Percentiles rank a stretch among this genome's conserved stretches.
Evolutionary conservation across 2,329 filamentous ascomycete species (phyloP).

Genomic region (Talaromyces sp.): DNA sequence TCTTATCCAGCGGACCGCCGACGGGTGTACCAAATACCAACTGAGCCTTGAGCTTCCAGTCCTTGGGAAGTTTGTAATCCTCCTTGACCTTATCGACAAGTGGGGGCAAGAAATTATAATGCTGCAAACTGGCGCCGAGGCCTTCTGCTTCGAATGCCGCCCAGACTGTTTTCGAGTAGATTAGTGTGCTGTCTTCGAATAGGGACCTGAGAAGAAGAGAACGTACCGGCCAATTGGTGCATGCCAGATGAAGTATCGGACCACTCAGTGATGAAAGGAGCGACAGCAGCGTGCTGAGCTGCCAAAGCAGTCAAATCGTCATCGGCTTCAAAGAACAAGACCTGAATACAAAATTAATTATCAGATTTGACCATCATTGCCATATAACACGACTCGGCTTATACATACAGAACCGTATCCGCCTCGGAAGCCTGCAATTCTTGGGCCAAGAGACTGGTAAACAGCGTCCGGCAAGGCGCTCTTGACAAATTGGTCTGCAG

Average conservation of each 20-base stretch:
- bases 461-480: conserved; percentile 61
- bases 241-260: conserved; percentile 15
- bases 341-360: neutral
- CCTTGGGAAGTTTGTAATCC: conserved; percentile 7
- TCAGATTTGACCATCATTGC: no score
- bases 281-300: neutral
- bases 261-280: conserved; percentile 8
- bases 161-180: conserved; percentile 9
- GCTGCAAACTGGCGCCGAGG: conserved; percentile 17
- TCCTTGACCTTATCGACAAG: conserved; percentile 2
- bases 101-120: conserved; percentile 13
- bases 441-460: conserved; percentile 26
- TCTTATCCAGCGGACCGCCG: neutral
- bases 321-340: conserved; percentile 14
- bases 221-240: conserved; percentile 23
- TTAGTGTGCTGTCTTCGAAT: neutral
- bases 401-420: conserved; percentile 69
- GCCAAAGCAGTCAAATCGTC: conserved; percentile 12
- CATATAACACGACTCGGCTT: neutral
- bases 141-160: conserved; percentile 13
- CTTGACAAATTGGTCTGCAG: conserved; percentile 55
- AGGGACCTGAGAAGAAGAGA: neutral
- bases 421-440: conserved; percentile 57
- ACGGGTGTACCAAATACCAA: conserved; percentile 17
- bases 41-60: conserved; percentile 15